Evolutionary conservation across 345 rosid genomes (phyloP), one percentile per base, ranked within the genome.

Genomic region (Durio zibethinus): DNA sequence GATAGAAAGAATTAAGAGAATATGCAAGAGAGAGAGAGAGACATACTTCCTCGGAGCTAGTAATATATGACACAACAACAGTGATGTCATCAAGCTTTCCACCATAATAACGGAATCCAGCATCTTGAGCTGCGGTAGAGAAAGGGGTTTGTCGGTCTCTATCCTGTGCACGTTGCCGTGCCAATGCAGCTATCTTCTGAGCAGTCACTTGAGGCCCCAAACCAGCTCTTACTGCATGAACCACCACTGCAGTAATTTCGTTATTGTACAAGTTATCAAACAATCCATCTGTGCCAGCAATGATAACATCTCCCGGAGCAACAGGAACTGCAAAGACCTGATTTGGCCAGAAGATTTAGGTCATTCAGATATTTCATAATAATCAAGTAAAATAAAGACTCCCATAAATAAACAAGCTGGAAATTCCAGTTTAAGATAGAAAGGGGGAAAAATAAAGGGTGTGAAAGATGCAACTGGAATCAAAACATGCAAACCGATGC

Each of bases 21-120:
- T 56, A 15, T 15, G 65, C 40, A 25, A 61, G 69, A 21, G n/a
- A 52, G 21, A 52, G 21, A 43, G 48, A 75, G 67, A 67, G 52
- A 21, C 71, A 47, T 79, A 88, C 91, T 73, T 87, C 83, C 59
- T 86, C 66, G 6, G 88, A 82, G 68, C 85, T 82, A 25, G 90
- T 83, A 68, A 96, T 81, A 79, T 88, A 91, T 23, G 99, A 96
- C 71, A 96, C 98, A 73, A 96, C 97, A 61, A 96, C 99, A 73
- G 99, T 96, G 86, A 96, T 96, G 76, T 96, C 99, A 81, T 96
- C 99, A 75, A 93, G 94, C 87, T 96, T 96, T 84, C 99, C 99
- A 82, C 99, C 99, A 72, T 96, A 96, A 80, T 96, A 96, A 66
- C 99, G 92, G 79, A 91, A 89, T 8, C 99, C 99, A 77, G 99